phyloP scores from a whole-genome alignment of 345 rosid genomes.

The Alliaria petiolata region DNA sequence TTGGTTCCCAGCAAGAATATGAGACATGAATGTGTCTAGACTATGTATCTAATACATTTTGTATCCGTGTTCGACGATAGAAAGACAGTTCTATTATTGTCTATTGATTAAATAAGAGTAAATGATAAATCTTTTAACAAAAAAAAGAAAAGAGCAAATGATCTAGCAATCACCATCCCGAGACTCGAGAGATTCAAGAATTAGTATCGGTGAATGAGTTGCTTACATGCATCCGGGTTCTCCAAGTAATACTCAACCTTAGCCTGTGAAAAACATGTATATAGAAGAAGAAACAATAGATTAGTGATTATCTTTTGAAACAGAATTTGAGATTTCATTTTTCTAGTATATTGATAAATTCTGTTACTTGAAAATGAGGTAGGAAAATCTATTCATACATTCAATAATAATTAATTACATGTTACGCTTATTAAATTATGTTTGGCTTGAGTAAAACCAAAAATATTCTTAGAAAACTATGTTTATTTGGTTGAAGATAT shows the following conservation, averaged over 20 bases:
- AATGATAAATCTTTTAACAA: too few relatives aligned
- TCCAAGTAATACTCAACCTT: constrained; percentile 59
- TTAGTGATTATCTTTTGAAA: background rate
- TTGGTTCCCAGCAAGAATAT: too few relatives aligned
- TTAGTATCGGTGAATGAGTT: constrained; percentile 76
- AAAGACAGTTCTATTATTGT: background rate
- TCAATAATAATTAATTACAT: background rate
- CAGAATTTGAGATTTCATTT: background rate
- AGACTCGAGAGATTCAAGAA: background rate
- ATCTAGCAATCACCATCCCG: background rate
- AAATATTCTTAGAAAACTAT: background rate
- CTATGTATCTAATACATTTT: too few relatives aligned
- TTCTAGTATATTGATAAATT: background rate
- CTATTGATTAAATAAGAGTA: too few relatives aligned
- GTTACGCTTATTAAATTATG: background rate
- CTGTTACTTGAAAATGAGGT: background rate
- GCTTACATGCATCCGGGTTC: constrained; percentile 65
- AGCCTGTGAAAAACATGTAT: constrained; percentile 54
- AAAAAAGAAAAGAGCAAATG: background rate
- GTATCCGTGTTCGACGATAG: background rate
- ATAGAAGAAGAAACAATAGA: background rate
- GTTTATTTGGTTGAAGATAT: constrained; percentile 1
- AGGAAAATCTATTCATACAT: background rate
- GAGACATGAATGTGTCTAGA: too few relatives aligned
- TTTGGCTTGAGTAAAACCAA: background rate